Percentiles rank a stretch among this genome's conserved stretches.
Evolutionary conservation across 495 filamentous ascomycete genomes (phyloP).

Genomic region (Clohesyomyces aquaticus): DNA sequence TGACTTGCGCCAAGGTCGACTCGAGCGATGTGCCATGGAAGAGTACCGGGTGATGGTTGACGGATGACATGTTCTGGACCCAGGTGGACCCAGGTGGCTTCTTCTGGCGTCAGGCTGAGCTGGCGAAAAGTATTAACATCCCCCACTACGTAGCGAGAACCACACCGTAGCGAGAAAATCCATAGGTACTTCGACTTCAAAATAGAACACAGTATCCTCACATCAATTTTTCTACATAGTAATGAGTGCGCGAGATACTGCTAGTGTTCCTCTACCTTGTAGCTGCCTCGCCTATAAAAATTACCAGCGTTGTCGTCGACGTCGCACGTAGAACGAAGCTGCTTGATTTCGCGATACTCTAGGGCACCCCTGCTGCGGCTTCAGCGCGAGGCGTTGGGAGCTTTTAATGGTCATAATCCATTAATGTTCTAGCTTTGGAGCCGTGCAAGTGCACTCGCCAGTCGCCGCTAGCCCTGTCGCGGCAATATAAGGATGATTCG

Average conservation of each 20-base stretch:
- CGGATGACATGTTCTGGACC: neutral
- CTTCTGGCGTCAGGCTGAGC: neutral
- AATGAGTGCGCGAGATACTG: slow-evolving; percentile 8
- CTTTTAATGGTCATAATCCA: slow-evolving; percentile 15
- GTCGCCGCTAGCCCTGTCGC: slow-evolving; percentile 13
- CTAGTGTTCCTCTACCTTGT: slow-evolving; percentile 8
- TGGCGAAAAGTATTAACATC: slow-evolving; percentile 13
- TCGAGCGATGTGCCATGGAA: slow-evolving; percentile 29
- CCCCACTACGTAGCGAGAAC: slow-evolving; percentile 18
- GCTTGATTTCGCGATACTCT: slow-evolving; percentile 5
- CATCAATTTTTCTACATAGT: slow-evolving; percentile 13
- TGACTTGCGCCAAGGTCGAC: slow-evolving; percentile 40
- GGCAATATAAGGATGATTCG: slow-evolving; percentile 9
- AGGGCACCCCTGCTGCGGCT: slow-evolving; percentile 8
- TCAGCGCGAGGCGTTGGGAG: slow-evolving; percentile 12
- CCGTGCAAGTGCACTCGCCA: slow-evolving; percentile 5
- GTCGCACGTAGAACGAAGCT: slow-evolving; percentile 9
- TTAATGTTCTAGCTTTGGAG: slow-evolving; percentile 10
- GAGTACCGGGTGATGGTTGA: neutral
- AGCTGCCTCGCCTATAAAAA: slow-evolving; percentile 3
- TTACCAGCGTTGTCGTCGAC: slow-evolving; percentile 15
- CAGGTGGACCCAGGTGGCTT: neutral
- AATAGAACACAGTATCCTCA: neutral
- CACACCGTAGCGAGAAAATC: slow-evolving; percentile 14
- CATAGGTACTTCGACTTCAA: slow-evolving; percentile 11